phyloP scores from a whole-genome alignment of 176 grass and related monocot genomes.

The Hsuehochloa calcarea region DNA sequence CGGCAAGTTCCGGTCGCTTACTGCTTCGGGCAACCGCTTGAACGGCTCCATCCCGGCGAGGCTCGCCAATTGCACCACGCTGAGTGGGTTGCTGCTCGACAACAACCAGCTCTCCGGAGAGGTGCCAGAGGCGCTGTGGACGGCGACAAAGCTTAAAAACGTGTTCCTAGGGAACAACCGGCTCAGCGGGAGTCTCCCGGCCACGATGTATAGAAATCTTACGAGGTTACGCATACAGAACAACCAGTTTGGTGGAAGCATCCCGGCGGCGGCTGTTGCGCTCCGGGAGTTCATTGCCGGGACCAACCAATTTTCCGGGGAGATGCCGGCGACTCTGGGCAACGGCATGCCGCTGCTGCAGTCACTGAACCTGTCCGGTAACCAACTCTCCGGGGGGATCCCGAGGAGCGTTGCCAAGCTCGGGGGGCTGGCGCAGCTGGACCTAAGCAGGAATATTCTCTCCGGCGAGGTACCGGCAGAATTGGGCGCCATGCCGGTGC shows the following conservation, averaged over 20 bases:
- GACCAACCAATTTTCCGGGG: conserved; percentile 61
- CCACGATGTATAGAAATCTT: conserved; percentile 23
- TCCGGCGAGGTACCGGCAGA: conserved; percentile 56
- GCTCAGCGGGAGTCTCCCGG: conserved; percentile 54
- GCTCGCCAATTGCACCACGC: conserved; percentile 50
- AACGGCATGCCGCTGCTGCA: conserved; percentile 38
- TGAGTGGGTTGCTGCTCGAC: neutral
- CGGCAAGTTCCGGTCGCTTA: conserved; percentile 7
- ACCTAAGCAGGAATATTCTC: conserved; percentile 60
- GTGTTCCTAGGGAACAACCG: conserved; percentile 37
- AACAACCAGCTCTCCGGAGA: conserved; percentile 63
- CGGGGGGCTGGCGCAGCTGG: conserved; percentile 19
- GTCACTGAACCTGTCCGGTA: conserved; percentile 44
- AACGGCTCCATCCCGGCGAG: conserved; percentile 56
- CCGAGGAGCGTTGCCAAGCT: conserved; percentile 39
- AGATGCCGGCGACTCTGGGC: conserved; percentile 37
- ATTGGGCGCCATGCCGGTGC: conserved; percentile 42
- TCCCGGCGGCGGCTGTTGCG: conserved; percentile 23
- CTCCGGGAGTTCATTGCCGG: conserved; percentile 36
- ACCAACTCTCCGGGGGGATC: conserved; percentile 54
- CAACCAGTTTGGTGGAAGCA: conserved; percentile 50
- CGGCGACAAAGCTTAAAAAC: neutral
- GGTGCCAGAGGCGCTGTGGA: conserved; percentile 57
- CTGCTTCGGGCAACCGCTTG: conserved; percentile 40
- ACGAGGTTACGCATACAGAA: conserved; percentile 32